Base-by-base conservation (phyloP, 2,329 filamentous ascomycete genomes). In the Myriosclerotinia scirpicola region DNA sequence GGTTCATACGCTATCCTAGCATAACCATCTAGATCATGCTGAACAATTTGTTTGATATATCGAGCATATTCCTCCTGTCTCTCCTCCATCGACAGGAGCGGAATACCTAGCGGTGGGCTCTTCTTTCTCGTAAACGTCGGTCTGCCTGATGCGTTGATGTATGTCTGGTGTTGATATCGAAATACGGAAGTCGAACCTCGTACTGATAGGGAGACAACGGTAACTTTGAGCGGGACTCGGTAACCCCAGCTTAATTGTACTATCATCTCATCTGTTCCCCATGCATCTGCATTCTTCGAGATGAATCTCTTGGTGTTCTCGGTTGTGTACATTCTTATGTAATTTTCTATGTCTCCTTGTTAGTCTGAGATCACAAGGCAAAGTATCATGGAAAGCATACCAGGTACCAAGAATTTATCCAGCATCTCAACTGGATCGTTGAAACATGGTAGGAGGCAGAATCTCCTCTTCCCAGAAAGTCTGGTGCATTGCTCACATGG, bases 391-490 rank as follows among this genome's bases (percentile, higher is more conserved):
- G 11, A 20, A 40, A 46, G 22, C 71, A 53, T 72, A 74, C 73
- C 69, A 52, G 75, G 75, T 26, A 74, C 69, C n/a, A 75, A 53
- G 38, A 76, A 74, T 4, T 64, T 70, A 54, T 71, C 67, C 9
- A 76, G 67, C 34, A 71, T 69, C 63, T 76, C 75, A 12, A 76
- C 69, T 38, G 74, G 73, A 56, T 76, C 73, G 67, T 76, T 76
- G 55, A 75, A 76, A 59, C 75, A 76, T 54, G 71, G 65, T 55
- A 76, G 69, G 20, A 72, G 70, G 65, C 74, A 76, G 64, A 75
- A 76, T 40, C 75, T 69, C 53, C 75, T 72, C 69, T 75, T 75
- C 26, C 71, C 73, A 42, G 68, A 68, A 3, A 76, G 67, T 52
- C 73, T 69, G 5, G 71, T 71, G 61, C 75, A 76, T 56, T 76